phyloP scores from a whole-genome alignment of 2,329 filamentous ascomycete genomes.

The Calycina herbarum region DNA sequence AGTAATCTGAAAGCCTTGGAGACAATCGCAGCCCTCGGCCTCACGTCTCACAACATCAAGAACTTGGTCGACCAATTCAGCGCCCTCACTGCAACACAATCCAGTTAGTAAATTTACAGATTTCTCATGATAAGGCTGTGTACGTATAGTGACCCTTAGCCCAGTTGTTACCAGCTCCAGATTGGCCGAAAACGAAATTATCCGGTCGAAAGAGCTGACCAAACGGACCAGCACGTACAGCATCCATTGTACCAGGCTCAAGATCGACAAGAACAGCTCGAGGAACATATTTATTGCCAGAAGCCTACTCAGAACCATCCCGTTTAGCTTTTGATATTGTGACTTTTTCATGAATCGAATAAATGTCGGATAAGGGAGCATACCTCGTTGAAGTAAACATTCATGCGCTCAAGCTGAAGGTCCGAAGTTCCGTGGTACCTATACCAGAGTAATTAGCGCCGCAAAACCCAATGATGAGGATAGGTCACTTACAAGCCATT shows the following conservation, averaged over 20 bases:
- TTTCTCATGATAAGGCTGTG: too few relatives aligned
- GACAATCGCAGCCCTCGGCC: conserved; percentile 98
- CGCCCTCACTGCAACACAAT: conserved; percentile 68
- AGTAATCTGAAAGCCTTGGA: conserved; percentile 99
- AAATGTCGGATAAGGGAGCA: conserved; percentile 9
- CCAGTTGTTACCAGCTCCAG: conserved; percentile 99
- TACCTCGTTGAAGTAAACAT: conserved; percentile 98
- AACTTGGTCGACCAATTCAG: conserved; percentile 96
- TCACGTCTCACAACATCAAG: conserved; percentile 98
- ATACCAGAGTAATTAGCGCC: conserved; percentile 11
- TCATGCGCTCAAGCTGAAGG: conserved; percentile 99
- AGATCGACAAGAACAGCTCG: conserved; percentile 99
- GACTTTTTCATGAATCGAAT: too few relatives aligned
- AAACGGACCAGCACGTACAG: conserved; percentile 96
- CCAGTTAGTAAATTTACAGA: too few relatives aligned
- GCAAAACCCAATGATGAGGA: conserved; percentile 2
- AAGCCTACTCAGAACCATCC: conserved; percentile 61
- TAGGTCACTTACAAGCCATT: conserved; percentile 77
- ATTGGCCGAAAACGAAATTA: conserved; percentile 99
- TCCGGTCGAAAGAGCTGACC: conserved; percentile 99
- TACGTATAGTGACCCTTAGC: conserved; percentile 98
- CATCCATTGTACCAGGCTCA: conserved; percentile 99
- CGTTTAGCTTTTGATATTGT: neutral
- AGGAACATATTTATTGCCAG: conserved; percentile 98
- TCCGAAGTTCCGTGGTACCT: conserved; percentile 98